Evolutionary conservation across 169 alveolate genomes (phyloP), one percentile per base, ranked within the genome.

Genomic region (Neospora caninum): DNA sequence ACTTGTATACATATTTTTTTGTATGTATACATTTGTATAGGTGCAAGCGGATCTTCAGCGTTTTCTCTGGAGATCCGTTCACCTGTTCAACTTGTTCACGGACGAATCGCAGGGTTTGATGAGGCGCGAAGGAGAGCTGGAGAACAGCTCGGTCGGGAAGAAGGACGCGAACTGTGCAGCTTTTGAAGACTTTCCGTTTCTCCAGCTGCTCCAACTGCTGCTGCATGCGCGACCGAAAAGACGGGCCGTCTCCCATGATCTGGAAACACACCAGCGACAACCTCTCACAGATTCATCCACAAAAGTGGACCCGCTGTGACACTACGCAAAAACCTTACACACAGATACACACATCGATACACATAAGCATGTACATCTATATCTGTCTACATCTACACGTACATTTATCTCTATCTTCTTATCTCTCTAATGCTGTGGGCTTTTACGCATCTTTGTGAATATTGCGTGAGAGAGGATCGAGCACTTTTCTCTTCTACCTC

Each of bases 151-250:
- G 41, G 92, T 88, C 58, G 27, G 92, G 92, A 25, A 88, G 70
- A 69, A 54, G 82, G 58, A 88, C 83, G 0, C 92, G 80, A 78
- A 88, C 78, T 18, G 43, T 54, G 92, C 92, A 88, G 31, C 49
- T n/a, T 80, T 25, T 54, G 83, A 31, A 54, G 39, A 88, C 34
- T 20, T 36, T n/a, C 13, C 70, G 80, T 49, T 58, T 53, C 38
- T 54, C 41, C 64, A 88, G 82, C 70, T 54, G 29, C 31, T 43
- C 92, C 83, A 88, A 45, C 92, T 88, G 58, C 92, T 88, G 83
- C 53, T 54, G 53, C 39, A 45, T 70, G 27, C 92, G 29, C 92
- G 92, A 88, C 82, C 54, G 29, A 82, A 88, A 88, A 39, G 34
- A 25, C 64, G 82, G 92, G 10, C 92, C 92, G 0, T 88, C 92